A percentile compares a stretch with the other conserved stretches of the same genome.
Conservation (phyloP, 371 early-diverging fungal species). For the Lichtheimia hyalospora region DNA sequence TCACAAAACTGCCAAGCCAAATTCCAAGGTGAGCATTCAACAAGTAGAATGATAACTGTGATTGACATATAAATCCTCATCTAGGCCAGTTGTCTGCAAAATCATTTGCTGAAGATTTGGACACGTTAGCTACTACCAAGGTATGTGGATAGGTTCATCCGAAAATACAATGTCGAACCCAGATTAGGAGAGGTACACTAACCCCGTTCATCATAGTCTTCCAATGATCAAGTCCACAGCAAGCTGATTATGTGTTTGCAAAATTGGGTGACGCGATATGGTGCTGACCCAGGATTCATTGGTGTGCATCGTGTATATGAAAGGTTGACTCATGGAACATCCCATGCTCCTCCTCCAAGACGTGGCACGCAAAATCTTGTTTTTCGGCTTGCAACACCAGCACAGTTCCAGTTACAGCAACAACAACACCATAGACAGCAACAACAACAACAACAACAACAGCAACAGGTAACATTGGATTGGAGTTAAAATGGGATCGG, state of each 20-base stretch:
- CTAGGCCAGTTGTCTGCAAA: conserved; percentile 38
- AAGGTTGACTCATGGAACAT: conserved; percentile 22
- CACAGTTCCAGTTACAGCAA: conserved; percentile 4
- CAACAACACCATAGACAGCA: conserved; percentile 8
- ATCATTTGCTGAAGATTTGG: conserved; percentile 43
- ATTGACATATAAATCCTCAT: no score
- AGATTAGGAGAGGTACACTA: not conserved
- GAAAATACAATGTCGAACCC: not conserved
- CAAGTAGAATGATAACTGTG: no score
- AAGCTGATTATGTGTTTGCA: conserved; percentile 39
- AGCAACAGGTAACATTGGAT: no score
- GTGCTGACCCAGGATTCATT: conserved; percentile 28
- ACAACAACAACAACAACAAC: not conserved
- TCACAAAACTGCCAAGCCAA: conserved; percentile 41
- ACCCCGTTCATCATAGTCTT: conserved; percentile 11
- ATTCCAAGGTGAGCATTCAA: conserved; percentile 17
- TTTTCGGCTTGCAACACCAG: conserved; percentile 2
- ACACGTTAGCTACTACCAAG: conserved; percentile 27
- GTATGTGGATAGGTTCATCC: conserved; percentile 15
- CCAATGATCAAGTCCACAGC: conserved; percentile 37
- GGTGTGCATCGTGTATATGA: conserved; percentile 35
- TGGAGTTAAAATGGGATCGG: no score
- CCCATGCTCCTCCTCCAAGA: conserved; percentile 3
- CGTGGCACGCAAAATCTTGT: not conserved
- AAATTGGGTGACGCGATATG: conserved; percentile 32